Evolutionary conservation across 2,329 filamentous ascomycete species (phyloP).

Genomic region (Fusarium sp.): DNA sequence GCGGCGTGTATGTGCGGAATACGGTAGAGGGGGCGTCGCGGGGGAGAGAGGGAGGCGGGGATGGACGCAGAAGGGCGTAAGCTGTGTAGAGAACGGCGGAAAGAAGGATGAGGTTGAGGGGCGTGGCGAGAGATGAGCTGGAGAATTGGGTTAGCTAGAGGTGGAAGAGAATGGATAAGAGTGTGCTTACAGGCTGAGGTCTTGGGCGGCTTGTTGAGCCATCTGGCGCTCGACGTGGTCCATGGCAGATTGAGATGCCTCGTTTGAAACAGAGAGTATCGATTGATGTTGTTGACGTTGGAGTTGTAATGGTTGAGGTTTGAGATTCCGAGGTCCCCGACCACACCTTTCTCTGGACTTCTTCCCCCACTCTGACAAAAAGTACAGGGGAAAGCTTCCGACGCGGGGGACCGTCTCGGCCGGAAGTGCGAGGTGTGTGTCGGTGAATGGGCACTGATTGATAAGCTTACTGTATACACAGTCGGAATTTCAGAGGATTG

Average conservation of each 20-base stretch:
- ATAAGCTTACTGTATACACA: background rate
- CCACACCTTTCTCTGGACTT: constrained; percentile 24
- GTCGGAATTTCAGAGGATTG: background rate
- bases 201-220: constrained; percentile 63
- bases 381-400: constrained; percentile 3
- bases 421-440: constrained; percentile 22
- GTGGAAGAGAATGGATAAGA: background rate
- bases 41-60: constrained; percentile 60
- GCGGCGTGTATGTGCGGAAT: constrained; percentile 79
- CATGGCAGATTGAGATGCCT: constrained; percentile 52
- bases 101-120: constrained; percentile 72
- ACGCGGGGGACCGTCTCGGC: constrained; percentile 22
- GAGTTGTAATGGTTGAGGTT: background rate
- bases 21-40: constrained; percentile 68
- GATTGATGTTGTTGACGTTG: background rate
- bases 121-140: constrained; percentile 65
- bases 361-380: constrained; percentile 25
- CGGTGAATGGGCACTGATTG: constrained; percentile 2
- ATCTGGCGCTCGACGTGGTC: constrained; percentile 70
- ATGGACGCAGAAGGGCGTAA: constrained; percentile 66
- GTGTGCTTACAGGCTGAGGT: constrained; percentile 51
- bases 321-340: constrained; percentile 25
- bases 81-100: constrained; percentile 67
- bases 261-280: background rate
- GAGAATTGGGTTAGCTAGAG: constrained; percentile 1